Conservation (phyloP, 208 protist species). For the Wallacemonas sp. region DNA sequence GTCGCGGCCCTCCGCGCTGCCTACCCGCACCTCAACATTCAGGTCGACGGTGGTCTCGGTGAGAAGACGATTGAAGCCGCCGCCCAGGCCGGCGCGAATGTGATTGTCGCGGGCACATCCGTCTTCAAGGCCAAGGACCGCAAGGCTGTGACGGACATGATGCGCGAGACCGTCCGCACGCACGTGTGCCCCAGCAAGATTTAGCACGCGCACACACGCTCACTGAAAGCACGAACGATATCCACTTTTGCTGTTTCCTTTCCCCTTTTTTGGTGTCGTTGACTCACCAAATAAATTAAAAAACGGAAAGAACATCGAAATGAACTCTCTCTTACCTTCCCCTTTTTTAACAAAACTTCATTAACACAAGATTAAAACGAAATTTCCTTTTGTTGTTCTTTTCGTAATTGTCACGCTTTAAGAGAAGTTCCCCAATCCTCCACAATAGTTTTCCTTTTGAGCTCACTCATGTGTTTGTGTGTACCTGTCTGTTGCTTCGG, state of each 20-base stretch:
- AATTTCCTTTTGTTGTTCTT: too few species aligned
- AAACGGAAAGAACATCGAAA: too few species aligned
- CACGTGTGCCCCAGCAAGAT: slow-evolving; percentile 18
- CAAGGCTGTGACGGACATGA: slow-evolving; percentile 42
- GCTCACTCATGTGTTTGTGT: too few species aligned
- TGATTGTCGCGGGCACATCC: slow-evolving; percentile 98
- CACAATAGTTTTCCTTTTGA: too few species aligned
- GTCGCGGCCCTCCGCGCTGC: slow-evolving; percentile 84
- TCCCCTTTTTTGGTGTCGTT: neutral
- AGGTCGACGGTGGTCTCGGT: slow-evolving; percentile 98
- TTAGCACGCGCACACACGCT: neutral
- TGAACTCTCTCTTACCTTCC: too few species aligned
- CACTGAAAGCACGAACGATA: neutral
- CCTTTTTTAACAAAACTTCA: too few species aligned
- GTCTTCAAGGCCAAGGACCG: slow-evolving; percentile 89
- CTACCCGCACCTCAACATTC: slow-evolving; percentile 94
- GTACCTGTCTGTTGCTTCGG: too few species aligned
- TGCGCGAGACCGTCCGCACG: slow-evolving; percentile 46
- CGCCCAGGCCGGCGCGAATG: slow-evolving; percentile 96
- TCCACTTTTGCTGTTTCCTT: neutral
- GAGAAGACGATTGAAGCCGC: slow-evolving; percentile 92
- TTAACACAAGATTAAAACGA: too few species aligned
- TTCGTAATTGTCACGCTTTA: too few species aligned
- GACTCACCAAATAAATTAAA: too few species aligned
- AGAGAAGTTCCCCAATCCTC: too few species aligned